phyloP scores from a whole-genome alignment of 139 green algal genomes.

The Diplosphaera chodatii region DNA sequence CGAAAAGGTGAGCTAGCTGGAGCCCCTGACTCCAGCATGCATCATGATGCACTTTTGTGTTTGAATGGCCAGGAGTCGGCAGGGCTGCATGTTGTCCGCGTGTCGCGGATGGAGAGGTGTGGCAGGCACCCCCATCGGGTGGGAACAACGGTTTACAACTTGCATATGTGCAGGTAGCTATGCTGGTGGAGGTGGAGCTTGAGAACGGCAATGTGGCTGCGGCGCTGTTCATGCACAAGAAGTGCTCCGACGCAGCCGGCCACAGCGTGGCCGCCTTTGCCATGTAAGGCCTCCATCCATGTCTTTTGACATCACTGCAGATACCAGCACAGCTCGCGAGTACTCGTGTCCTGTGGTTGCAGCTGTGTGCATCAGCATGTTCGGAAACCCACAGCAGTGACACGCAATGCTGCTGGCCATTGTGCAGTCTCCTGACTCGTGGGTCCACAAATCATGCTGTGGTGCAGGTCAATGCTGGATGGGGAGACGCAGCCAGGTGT shows the following conservation, averaged over 20 bases:
- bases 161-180: constrained; percentile 59
- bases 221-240: constrained; percentile 79
- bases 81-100: too few species aligned
- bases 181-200: constrained; percentile 87
- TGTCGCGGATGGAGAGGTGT: too few species aligned
- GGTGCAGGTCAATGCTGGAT: constrained; percentile 56
- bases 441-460: constrained; percentile 39
- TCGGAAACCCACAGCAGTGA: too few species aligned
- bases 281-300: neutral
- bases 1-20: constrained; percentile 62
- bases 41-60: neutral
- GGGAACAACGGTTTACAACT: too few species aligned
- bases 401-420: too few species aligned
- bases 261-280: neutral
- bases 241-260: constrained; percentile 64
- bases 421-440: too few species aligned
- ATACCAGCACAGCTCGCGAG: too few species aligned
- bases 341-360: too few species aligned
- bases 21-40: neutral
- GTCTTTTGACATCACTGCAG: too few species aligned
- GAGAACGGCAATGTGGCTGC: constrained; percentile 61
- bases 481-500: constrained; percentile 82
- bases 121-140: too few species aligned
- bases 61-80: too few species aligned
- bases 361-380: too few species aligned